Conservation (phyloP, 2,329 filamentous ascomycete species). For the Xylariaceae sp. region DNA sequence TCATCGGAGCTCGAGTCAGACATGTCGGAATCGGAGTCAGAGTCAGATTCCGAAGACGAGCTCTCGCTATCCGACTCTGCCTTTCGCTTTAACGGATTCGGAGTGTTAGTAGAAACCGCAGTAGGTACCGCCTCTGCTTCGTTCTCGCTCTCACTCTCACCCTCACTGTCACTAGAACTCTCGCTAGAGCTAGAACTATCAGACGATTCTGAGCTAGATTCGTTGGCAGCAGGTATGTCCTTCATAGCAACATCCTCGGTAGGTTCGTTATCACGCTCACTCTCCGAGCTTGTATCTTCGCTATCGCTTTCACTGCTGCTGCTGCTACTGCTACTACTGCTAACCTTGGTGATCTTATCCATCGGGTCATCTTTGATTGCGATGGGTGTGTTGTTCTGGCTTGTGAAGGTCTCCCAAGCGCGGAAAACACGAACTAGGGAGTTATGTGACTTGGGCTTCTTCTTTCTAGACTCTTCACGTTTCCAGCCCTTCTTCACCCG, state of each 20-base stretch:
- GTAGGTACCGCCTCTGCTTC: conserved; percentile 23
- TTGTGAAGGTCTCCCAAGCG: conserved; percentile 50
- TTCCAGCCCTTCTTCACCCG: conserved; percentile 56
- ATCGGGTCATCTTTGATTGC: conserved; percentile 31
- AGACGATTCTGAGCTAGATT: conserved; percentile 31
- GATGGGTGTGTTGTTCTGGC: conserved; percentile 34
- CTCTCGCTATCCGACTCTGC: conserved; percentile 46
- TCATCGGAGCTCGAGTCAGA: conserved; percentile 42
- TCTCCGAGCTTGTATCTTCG: conserved; percentile 31
- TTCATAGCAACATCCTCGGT: conserved; percentile 50
- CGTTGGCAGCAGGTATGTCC: conserved; percentile 42
- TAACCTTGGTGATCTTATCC: conserved; percentile 33
- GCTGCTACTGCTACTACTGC: conserved; percentile 33
- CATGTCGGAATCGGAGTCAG: conserved; percentile 43
- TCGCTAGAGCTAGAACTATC: conserved; percentile 40
- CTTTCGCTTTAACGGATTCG: conserved; percentile 59
- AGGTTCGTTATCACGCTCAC: conserved; percentile 32
- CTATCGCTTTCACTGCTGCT: conserved; percentile 37
- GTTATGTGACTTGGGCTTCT: conserved; percentile 38
- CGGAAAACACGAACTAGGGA: conserved; percentile 55
- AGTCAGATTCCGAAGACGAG: conserved; percentile 43
- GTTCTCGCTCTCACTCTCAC: conserved; percentile 40
- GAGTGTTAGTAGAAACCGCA: conserved; percentile 33
- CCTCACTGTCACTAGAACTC: conserved; percentile 38
- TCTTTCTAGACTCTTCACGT: conserved; percentile 27